Conservation (phyloP, 257 asterid species). For the Plantago elongata region DNA sequence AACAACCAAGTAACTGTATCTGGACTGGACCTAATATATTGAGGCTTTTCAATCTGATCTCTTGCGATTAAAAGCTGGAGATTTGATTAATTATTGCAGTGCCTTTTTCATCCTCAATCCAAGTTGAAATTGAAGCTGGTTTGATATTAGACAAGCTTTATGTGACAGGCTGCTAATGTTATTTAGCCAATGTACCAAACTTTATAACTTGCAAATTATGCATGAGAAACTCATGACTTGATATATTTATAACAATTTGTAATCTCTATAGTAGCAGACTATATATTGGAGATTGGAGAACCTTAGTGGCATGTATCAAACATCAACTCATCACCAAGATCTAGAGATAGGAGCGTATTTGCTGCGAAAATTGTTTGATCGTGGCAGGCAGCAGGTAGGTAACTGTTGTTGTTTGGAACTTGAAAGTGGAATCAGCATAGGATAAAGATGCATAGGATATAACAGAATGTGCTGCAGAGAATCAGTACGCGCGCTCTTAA, state of each 20-base stretch:
- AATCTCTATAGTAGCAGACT: too few relatives aligned
- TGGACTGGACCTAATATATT: too few relatives aligned
- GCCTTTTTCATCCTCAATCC: slow-evolving; percentile 37
- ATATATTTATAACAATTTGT: too few relatives aligned
- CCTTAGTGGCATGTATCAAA: neutral
- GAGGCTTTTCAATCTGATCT: too few relatives aligned
- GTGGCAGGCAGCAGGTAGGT: slow-evolving; percentile 24
- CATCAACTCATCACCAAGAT: slow-evolving; percentile 19
- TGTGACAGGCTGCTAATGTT: slow-evolving; percentile 32
- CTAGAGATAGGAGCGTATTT: slow-evolving; percentile 13
- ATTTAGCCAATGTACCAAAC: slow-evolving; percentile 32
- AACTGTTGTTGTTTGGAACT: slow-evolving; percentile 12
- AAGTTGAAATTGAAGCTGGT: slow-evolving; percentile 57
- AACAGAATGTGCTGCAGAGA: slow-evolving; percentile 68
- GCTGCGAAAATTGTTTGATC: slow-evolving; percentile 12
- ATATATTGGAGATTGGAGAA: neutral
- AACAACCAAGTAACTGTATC: too few relatives aligned
- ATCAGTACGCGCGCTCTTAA: slow-evolving; percentile 28
- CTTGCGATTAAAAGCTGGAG: slow-evolving; percentile 24
- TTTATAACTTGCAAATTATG: slow-evolving; percentile 15
- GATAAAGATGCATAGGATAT: slow-evolving; percentile 49
- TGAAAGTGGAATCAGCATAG: slow-evolving; percentile 64
- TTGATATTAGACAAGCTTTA: slow-evolving; percentile 37
- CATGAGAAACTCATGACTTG: too few relatives aligned
- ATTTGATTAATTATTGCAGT: slow-evolving; percentile 24